Percentiles rank a stretch among this genome's conserved stretches.
Evolutionary conservation across 495 filamentous ascomycete genomes (phyloP).

Genomic region (Talaromyces trachyspermus): DNA sequence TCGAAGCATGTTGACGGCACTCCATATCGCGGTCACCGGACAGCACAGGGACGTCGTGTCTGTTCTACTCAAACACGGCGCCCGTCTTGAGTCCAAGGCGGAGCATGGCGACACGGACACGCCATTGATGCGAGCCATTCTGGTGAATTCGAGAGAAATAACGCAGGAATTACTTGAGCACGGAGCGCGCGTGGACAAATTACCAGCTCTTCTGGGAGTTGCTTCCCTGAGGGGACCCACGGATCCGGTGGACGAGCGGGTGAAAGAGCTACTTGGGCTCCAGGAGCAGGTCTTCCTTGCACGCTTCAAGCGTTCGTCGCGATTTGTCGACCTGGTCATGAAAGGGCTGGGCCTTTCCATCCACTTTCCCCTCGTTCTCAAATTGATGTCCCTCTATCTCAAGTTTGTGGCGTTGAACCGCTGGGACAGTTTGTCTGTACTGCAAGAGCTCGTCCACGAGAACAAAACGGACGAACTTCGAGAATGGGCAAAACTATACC

Average conservation of each 20-base stretch:
- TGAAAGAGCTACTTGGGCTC: slow-evolving; percentile 18
- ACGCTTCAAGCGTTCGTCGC: slow-evolving; percentile 15
- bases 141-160: slow-evolving; percentile 14
- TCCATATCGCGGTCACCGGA: slow-evolving; percentile 22
- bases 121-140: slow-evolving; percentile 20
- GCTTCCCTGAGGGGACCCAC: slow-evolving; percentile 14
- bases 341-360: slow-evolving; percentile 16
- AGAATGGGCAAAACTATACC: slow-evolving; percentile 19
- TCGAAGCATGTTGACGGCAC: slow-evolving; percentile 20
- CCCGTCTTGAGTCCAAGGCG: slow-evolving; percentile 16
- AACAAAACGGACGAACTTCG: slow-evolving; percentile 21
- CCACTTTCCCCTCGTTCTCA: slow-evolving; percentile 15
- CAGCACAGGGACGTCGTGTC: slow-evolving; percentile 19
- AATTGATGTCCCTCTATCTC: slow-evolving; percentile 19
- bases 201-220: slow-evolving; percentile 15
- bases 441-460: slow-evolving; percentile 23
- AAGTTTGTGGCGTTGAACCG: slow-evolving; percentile 18
- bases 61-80: slow-evolving; percentile 19
- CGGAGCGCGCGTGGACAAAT: slow-evolving; percentile 16
- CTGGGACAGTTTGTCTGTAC: slow-evolving; percentile 21
- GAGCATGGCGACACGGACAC: slow-evolving; percentile 21
- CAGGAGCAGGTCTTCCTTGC: slow-evolving; percentile 15
- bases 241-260: slow-evolving; percentile 18
- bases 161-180: slow-evolving; percentile 15
- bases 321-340: slow-evolving; percentile 17